Percentiles rank a stretch among this genome's conserved stretches.
Conservation (phyloP, 2,329 filamentous ascomycete genomes). For the Aspergillus proliferans region DNA sequence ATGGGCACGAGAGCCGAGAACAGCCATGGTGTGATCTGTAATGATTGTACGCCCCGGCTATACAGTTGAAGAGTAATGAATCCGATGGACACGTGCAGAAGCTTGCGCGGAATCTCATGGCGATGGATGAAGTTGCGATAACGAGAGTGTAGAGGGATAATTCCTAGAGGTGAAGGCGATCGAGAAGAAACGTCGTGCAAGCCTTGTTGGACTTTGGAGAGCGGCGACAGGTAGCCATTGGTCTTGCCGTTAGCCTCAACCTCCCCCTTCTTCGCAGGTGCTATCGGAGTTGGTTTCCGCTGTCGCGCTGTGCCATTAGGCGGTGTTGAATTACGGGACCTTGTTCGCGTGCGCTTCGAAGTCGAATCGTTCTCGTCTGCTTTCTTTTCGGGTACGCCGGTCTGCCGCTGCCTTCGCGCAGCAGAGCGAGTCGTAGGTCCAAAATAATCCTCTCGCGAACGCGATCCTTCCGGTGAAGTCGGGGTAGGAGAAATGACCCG, state of each 20-base stretch:
- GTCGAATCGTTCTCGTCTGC: slow-evolving; percentile 49
- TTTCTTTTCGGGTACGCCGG: slow-evolving; percentile 41
- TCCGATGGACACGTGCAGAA: slow-evolving; percentile 90
- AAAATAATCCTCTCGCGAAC: slow-evolving; percentile 57
- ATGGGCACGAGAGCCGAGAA: slow-evolving; percentile 78
- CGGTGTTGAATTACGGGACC: slow-evolving; percentile 45
- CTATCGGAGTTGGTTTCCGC: slow-evolving; percentile 34
- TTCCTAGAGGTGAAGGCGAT: slow-evolving; percentile 82
- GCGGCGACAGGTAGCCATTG: slow-evolving; percentile 32
- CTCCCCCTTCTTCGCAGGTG: slow-evolving; percentile 35
- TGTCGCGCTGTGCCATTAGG: slow-evolving; percentile 44
- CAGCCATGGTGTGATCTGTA: slow-evolving; percentile 74
- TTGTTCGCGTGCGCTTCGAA: slow-evolving; percentile 54
- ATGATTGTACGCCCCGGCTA: slow-evolving; percentile 67
- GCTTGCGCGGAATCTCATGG: slow-evolving; percentile 92
- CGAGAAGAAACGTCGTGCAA: slow-evolving; percentile 78
- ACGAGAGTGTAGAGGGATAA: slow-evolving; percentile 90
- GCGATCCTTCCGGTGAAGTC: slow-evolving; percentile 50
- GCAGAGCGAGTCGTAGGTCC: slow-evolving; percentile 73
- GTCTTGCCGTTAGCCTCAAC: slow-evolving; percentile 32
- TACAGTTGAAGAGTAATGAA: slow-evolving; percentile 90
- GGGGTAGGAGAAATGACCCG: slow-evolving; percentile 88
- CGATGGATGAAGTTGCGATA: slow-evolving; percentile 91
- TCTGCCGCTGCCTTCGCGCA: slow-evolving; percentile 49
- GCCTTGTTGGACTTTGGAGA: slow-evolving; percentile 54